A percentile compares a stretch with the other conserved stretches of the same genome.
These are phyloP conservation scores for Mycena vitilis DNA, from an alignment of 768 basidiomycete genomes.

Conservation along the genomic window DNA sequence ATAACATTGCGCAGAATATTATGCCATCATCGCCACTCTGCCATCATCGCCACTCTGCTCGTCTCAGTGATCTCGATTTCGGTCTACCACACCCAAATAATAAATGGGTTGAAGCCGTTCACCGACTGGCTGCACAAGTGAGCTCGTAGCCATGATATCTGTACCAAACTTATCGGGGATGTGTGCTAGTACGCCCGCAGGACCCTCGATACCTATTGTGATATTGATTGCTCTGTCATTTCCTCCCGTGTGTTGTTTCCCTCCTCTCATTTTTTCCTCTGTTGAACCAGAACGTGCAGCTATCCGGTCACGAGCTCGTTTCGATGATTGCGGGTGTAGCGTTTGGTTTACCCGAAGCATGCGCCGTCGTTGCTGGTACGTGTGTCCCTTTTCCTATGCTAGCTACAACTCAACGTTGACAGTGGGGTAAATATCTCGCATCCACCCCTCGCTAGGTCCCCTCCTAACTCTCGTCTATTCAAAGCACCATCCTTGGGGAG, in stretches of 20 bases:
- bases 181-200: slow-evolving; percentile 36
- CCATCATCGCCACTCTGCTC: slow-evolving; percentile 37
- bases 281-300: slow-evolving; percentile 6
- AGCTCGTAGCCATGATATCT: background rate
- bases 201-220: slow-evolving; percentile 57
- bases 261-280: too few relatives aligned
- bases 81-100: slow-evolving; percentile 52
- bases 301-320: slow-evolving; percentile 62
- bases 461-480: too few relatives aligned
- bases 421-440: too few relatives aligned
- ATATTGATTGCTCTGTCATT: slow-evolving; percentile 57
- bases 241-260: slow-evolving; percentile 45
- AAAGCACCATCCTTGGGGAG: too few relatives aligned
- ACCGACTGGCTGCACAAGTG: slow-evolving; percentile 50
- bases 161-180: background rate
- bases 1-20: too few relatives aligned
- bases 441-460: too few relatives aligned
- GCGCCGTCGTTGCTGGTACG: slow-evolving; percentile 51
- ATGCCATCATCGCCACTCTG: slow-evolving; percentile 38
- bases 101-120: slow-evolving; percentile 52
- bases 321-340: slow-evolving; percentile 55
- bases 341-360: slow-evolving; percentile 57
- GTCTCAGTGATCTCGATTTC: slow-evolving; percentile 45
- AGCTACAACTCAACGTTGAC: background rate
- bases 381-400: background rate